Conservation (phyloP, 768 basidiomycete species). For the Lentinula raphanica region DNA sequence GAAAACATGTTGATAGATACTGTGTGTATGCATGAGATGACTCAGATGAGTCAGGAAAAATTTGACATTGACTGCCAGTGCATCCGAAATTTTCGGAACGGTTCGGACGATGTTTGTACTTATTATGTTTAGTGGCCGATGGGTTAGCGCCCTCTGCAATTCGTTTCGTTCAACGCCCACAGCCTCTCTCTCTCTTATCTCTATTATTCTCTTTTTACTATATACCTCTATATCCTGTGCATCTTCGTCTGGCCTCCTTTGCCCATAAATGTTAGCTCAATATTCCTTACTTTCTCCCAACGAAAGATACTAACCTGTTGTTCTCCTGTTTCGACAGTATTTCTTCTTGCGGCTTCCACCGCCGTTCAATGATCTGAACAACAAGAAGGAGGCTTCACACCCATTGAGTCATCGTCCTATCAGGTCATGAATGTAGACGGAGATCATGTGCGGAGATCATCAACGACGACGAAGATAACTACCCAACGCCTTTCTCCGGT, state of each 20-base stretch:
- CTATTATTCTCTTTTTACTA: not conserved
- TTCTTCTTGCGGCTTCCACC: not conserved
- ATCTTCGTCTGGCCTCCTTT: not conserved
- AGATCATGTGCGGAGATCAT: not conserved
- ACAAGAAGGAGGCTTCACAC: not conserved
- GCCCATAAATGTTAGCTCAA: not conserved
- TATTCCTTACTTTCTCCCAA: not conserved
- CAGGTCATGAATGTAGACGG: not conserved
- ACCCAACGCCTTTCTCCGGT: not conserved
- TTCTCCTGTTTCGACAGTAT: not conserved
- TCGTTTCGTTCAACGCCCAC: not conserved
- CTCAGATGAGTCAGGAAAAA: too few relatives aligned
- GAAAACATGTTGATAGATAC: too few relatives aligned
- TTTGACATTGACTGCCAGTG: too few relatives aligned
- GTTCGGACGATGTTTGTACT: not conserved
- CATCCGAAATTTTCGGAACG: not conserved
- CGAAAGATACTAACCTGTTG: not conserved
- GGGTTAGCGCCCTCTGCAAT: not conserved
- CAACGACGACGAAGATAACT: not conserved
- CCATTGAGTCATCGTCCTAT: not conserved
- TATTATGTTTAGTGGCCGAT: not conserved
- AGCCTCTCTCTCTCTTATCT: not conserved
- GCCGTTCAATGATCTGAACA: not conserved
- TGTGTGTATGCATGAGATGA: too few relatives aligned
- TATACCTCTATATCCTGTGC: not conserved